phyloP scores from a whole-genome alignment of 305 asterid species.

The Vinca major region DNA sequence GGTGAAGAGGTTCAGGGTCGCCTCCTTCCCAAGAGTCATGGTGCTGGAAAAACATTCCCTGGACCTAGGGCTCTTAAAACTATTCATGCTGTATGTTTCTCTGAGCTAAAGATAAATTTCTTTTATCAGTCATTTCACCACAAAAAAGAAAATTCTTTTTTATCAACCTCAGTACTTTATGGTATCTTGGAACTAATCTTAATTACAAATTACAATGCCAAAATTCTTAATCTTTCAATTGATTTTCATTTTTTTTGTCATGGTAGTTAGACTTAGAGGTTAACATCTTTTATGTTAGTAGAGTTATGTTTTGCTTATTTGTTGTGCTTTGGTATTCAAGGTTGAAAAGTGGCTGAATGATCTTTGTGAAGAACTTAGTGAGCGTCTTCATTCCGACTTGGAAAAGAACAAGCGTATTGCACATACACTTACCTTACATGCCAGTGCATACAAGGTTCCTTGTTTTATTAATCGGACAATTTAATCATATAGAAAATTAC shows the following conservation, averaged over 20 bases:
- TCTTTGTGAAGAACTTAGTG: slow-evolving; percentile 77
- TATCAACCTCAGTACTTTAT: background rate
- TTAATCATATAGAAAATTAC: background rate
- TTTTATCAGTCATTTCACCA: background rate
- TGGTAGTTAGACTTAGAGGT: background rate
- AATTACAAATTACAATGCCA: background rate
- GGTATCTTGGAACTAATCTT: background rate
- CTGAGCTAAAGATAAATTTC: background rate
- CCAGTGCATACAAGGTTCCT: slow-evolving; percentile 72
- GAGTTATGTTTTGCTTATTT: slow-evolving; percentile 4
- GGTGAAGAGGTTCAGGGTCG: slow-evolving; percentile 92
- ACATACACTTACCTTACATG: slow-evolving; percentile 73
- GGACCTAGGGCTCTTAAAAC: slow-evolving; percentile 77
- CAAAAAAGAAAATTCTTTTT: background rate
- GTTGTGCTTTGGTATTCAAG: slow-evolving; percentile 29
- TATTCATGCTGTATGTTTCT: slow-evolving; percentile 46
- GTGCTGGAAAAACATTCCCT: slow-evolving; percentile 93
- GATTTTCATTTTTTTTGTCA: background rate
- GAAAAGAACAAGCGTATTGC: slow-evolving; percentile 92
- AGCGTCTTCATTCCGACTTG: slow-evolving; percentile 76
- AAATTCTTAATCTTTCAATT: background rate
- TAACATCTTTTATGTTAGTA: background rate
- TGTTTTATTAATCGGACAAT: background rate
- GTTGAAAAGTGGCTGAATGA: slow-evolving; percentile 79
- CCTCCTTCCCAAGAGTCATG: slow-evolving; percentile 93